Conservation (phyloP, 352 stramenopile genomes). For the Phytophthora hibernalis region DNA sequence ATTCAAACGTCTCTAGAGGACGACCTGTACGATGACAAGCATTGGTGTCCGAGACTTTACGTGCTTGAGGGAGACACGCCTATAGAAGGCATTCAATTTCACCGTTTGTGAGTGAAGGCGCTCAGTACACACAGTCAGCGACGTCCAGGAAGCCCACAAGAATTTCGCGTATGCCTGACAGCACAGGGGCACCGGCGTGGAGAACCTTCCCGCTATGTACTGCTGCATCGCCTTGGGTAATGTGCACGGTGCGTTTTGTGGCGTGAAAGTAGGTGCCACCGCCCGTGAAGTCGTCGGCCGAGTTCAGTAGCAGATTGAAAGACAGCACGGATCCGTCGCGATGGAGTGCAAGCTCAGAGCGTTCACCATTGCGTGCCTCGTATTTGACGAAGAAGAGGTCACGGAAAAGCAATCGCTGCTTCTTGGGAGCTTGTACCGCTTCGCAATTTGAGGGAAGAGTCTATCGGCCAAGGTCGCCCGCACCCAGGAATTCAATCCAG, state of each 20-base stretch:
- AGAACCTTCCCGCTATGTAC: slow-evolving; percentile 94
- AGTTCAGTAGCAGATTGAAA: slow-evolving; percentile 94
- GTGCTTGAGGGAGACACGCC: slow-evolving; percentile 76
- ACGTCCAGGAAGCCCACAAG: slow-evolving; percentile 95
- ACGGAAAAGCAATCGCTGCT: slow-evolving; percentile 70
- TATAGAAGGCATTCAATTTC: slow-evolving; percentile 83
- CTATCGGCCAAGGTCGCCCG: slow-evolving; percentile 48
- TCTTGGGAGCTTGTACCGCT: slow-evolving; percentile 50
- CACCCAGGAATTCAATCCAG: slow-evolving; percentile 73
- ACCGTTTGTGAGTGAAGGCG: slow-evolving; percentile 54
- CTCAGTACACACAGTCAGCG: slow-evolving; percentile 51
- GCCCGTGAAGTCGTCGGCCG: slow-evolving; percentile 82
- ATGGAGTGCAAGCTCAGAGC: slow-evolving; percentile 87
- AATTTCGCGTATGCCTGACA: slow-evolving; percentile 84
- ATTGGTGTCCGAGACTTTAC: slow-evolving; percentile 78
- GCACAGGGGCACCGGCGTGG: slow-evolving; percentile 90
- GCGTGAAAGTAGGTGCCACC: slow-evolving; percentile 94
- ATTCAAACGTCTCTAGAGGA: slow-evolving; percentile 78
- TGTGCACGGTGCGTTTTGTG: slow-evolving; percentile 67
- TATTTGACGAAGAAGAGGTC: slow-evolving; percentile 93
- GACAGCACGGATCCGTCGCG: slow-evolving; percentile 94
- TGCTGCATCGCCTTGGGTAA: slow-evolving; percentile 84
- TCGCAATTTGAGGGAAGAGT: slow-evolving; percentile 68
- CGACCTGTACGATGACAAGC: slow-evolving; percentile 74
- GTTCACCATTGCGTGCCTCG: slow-evolving; percentile 63